Conservation (phyloP, 257 asterid genomes). For the Leonotis leonurus region DNA sequence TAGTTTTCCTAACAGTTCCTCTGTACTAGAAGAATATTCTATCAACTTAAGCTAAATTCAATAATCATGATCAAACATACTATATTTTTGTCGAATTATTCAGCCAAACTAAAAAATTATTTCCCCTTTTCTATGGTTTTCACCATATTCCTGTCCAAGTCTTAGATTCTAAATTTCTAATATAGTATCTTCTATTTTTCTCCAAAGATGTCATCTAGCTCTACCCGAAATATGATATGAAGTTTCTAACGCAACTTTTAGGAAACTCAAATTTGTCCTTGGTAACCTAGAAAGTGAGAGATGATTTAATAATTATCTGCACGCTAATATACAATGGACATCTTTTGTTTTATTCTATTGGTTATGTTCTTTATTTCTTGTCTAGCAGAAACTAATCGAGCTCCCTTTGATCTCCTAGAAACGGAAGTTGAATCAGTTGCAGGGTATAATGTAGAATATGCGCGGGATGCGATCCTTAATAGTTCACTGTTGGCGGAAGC, state of each 20-base stretch:
- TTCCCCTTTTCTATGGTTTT: not conserved
- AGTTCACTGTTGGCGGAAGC: not conserved
- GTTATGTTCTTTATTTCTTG: no score
- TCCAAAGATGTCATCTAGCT: not conserved
- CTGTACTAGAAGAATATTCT: not conserved
- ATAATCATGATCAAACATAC: not conserved
- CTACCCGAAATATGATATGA: not conserved
- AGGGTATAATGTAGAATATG: not conserved
- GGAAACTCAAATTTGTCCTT: not conserved
- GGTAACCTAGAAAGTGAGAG: not conserved
- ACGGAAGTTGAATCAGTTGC: no score
- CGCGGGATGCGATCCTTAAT: not conserved
- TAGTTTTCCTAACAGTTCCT: not conserved
- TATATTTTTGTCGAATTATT: not conserved
- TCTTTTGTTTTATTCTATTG: no score
- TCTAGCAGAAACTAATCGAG: no score
- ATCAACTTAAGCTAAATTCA: not conserved
- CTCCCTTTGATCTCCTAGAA: no score
- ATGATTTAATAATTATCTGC: not conserved
- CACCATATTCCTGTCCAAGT: not conserved
- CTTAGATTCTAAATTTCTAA: not conserved
- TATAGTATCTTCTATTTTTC: not conserved
- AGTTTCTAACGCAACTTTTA: not conserved
- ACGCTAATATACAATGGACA: not conserved
- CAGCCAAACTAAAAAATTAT: not conserved